Conservation (phyloP, 78 protist genomes). For the Polysphondylium violaceum region DNA sequence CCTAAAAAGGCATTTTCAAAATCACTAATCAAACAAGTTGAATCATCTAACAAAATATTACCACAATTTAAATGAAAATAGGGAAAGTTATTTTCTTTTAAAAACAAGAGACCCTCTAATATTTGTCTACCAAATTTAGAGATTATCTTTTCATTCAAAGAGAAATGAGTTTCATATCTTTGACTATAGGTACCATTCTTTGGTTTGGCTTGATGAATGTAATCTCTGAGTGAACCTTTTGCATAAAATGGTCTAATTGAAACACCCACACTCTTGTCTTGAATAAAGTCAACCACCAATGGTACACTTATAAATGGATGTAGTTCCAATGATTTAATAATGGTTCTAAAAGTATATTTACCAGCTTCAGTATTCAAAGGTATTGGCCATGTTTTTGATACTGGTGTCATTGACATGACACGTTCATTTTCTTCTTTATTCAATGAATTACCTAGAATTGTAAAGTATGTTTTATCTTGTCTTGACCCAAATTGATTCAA, state of each 20-base stretch:
- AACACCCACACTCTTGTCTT: conserved; percentile 16
- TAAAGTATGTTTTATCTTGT: conserved; percentile 44
- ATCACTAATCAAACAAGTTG: conserved; percentile 56
- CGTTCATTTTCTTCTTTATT: conserved; percentile 30
- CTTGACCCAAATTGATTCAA: conserved; percentile 41
- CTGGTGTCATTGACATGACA: conserved; percentile 56
- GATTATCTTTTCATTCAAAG: conserved; percentile 27
- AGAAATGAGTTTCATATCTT: conserved; percentile 29
- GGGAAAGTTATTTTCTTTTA: conserved; percentile 54
- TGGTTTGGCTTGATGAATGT: conserved; percentile 55
- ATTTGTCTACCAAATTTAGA: conserved; percentile 72
- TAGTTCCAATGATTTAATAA: conserved; percentile 52
- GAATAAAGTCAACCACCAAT: conserved; percentile 35
- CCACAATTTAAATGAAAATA: conserved; percentile 51
- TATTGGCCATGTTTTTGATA: conserved; percentile 56
- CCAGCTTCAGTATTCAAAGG: conserved; percentile 45
- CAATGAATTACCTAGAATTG: conserved; percentile 9
- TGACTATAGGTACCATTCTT: conserved; percentile 26
- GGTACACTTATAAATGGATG: conserved; percentile 73
- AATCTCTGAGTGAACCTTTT: conserved; percentile 65
- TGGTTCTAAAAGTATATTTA: conserved; percentile 17
- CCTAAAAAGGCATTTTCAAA: conserved; percentile 74
- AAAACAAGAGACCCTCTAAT: conserved; percentile 36
- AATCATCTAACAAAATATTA: conserved; percentile 49
- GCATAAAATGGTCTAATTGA: conserved; percentile 52